Evolutionary conservation across 1,284 basidiomycete genomes (phyloP), one percentile per base, ranked within the genome.

Genomic region (Pseudozyma sp.): DNA sequence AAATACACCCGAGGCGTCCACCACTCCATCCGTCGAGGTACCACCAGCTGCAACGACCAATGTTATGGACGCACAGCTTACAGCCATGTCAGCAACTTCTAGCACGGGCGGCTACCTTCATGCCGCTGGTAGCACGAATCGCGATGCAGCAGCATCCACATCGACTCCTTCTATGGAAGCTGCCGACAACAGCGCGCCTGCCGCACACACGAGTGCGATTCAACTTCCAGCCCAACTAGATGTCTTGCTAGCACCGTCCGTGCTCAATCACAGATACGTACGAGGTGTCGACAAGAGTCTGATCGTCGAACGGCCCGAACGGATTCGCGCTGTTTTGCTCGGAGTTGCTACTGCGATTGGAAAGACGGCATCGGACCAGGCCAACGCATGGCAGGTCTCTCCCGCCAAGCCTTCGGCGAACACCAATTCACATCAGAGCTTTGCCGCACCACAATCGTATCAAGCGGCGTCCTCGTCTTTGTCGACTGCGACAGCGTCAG

Each of bases 251-350:
- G 79, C 82, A 6, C 82, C 83, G 0, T 70, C 79, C 21, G 79
- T 83, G 21, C 68, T 83, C n/a, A 58, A 70, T 13, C 83, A 84
- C 53, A 58, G 73, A 44, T 84, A 80, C 56, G 81, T 84, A 18
- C 79, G 83, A 21, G 76, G 78, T 5, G 62, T 81, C 8, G 81
- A 83, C 55, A 78, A 79, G 53, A 77, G 76, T 31, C 69, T 72
- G 42, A 81, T 84, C 49, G 83, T 84, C 13, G 83, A 84, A 59
- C 69, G 83, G 14, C 83, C 83, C 13, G 82, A 84, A 49, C 68
- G 83, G 18, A 76, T 84, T 18, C 76, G 81, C 16, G 83, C 82
- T 3, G 77, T 78, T 11, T 60, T 81, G 10, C 75, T 84, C 25
- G 83, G 82, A 8, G 58, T 83, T 14, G 64, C 82, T 0, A 73